Conservation (phyloP, 2,329 filamentous ascomycete genomes). For the Aspergillus luchuensis region DNA sequence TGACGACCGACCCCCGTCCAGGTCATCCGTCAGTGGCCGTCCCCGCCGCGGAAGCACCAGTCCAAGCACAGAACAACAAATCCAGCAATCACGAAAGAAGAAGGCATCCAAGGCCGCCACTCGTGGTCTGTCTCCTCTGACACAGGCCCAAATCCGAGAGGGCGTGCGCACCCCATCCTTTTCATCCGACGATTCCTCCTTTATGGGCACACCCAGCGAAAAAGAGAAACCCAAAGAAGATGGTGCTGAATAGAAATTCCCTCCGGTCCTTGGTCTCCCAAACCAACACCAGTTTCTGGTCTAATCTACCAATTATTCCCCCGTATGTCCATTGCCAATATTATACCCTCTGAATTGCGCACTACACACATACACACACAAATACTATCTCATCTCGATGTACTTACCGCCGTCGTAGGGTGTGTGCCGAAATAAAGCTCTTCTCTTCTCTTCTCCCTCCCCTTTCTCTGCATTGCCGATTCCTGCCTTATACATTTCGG, state of each 20-base stretch:
- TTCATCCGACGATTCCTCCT: conserved; percentile 40
- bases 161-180: conserved; percentile 36
- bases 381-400: conserved; percentile 2
- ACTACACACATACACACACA: neutral
- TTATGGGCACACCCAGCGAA: conserved; percentile 22
- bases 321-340: conserved; percentile 7
- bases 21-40: conserved; percentile 34
- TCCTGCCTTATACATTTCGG: neutral
- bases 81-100: conserved; percentile 34
- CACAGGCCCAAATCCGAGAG: conserved; percentile 42
- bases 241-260: conserved; percentile 18
- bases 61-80: conserved; percentile 28
- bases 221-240: conserved; percentile 31
- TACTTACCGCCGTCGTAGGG: neutral
- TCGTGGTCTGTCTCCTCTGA: conserved; percentile 38
- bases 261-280: neutral
- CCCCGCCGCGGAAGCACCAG: conserved; percentile 40
- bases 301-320: neutral
- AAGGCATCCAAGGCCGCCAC: conserved; percentile 34
- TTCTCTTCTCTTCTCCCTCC: neutral
- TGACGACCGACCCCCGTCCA: conserved; percentile 41
- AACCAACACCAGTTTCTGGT: conserved; percentile 1
- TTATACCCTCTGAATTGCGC: conserved; percentile 11
- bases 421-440: neutral
- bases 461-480: neutral